Conservation (phyloP, 2,329 filamentous ascomycete genomes). For the Orbilia blumenaviensis region DNA sequence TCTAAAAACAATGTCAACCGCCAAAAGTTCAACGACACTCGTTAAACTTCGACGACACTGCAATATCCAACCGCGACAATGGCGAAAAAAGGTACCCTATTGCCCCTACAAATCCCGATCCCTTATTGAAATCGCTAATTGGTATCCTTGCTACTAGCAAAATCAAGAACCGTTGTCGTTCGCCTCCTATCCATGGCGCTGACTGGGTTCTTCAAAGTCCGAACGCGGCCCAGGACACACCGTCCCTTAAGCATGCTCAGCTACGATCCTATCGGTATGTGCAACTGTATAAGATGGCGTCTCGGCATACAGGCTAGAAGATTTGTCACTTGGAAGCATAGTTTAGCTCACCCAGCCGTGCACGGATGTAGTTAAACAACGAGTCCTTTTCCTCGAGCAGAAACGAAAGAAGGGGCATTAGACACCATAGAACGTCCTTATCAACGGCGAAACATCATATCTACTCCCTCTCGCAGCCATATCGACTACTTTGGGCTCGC, state of each 20-base stretch:
- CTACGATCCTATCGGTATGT: slow-evolving; percentile 93
- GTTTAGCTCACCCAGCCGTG: neutral
- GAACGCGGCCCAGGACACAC: slow-evolving; percentile 80
- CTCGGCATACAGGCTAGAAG: neutral
- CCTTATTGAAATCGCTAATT: neutral
- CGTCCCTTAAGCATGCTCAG: slow-evolving; percentile 96
- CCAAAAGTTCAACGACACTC: slow-evolving; percentile 34
- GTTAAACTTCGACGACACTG: slow-evolving; percentile 5
- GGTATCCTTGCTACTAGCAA: slow-evolving; percentile 67
- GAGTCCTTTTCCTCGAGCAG: slow-evolving; percentile 93
- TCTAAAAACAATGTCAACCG: slow-evolving; percentile 33
- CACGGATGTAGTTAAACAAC: slow-evolving; percentile 76
- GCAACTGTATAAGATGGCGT: neutral
- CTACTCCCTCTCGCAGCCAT: neutral
- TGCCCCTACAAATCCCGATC: neutral
- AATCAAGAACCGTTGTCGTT: slow-evolving; percentile 90
- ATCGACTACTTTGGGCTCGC: neutral
- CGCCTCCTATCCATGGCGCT: slow-evolving; percentile 97
- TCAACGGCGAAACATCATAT: neutral
- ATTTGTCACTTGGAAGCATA: too few species aligned
- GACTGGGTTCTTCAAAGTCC: slow-evolving; percentile 96
- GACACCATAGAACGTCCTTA: neutral
- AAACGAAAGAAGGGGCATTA: slow-evolving; percentile 69
- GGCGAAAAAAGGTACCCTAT: slow-evolving; percentile 52
- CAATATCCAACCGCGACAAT: slow-evolving; percentile 43